Conservation (phyloP, 2,329 filamentous ascomycete species). For the Zasmidium angulare region DNA sequence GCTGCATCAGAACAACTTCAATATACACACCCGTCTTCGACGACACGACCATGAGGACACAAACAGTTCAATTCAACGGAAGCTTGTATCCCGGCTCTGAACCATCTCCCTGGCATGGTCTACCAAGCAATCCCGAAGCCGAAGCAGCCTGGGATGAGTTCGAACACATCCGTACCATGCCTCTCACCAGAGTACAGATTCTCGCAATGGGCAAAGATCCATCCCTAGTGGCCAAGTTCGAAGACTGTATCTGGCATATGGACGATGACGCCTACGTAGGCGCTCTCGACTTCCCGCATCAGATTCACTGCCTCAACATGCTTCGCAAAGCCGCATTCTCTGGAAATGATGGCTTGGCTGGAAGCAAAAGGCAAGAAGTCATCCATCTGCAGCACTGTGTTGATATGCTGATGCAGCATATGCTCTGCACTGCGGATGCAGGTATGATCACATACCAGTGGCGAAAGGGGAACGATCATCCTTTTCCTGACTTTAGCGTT, state of each 20-base stretch:
- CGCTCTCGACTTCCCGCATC: conserved; percentile 3
- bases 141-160: conserved; percentile 1
- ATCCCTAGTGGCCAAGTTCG: background rate
- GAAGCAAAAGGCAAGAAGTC: background rate
- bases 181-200: background rate
- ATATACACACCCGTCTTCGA: background rate
- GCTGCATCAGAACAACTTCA: background rate
- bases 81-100: background rate
- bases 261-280: conserved; percentile 1
- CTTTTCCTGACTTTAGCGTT: background rate
- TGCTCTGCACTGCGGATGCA: background rate
- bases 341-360: background rate
- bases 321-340: background rate
- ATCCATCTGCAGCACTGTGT: background rate
- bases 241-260: background rate
- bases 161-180: conserved; percentile 1
- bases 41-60: background rate
- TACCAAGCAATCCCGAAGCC: background rate
- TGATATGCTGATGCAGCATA: background rate
- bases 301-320: conserved; percentile 2
- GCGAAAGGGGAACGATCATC: background rate
- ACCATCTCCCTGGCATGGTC: background rate
- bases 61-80: background rate
- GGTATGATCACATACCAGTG: background rate
- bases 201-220: conserved; percentile 2